Evolutionary conservation across 2,329 filamentous ascomycete species (phyloP).

Genomic region (Monilinia aucupariae): DNA sequence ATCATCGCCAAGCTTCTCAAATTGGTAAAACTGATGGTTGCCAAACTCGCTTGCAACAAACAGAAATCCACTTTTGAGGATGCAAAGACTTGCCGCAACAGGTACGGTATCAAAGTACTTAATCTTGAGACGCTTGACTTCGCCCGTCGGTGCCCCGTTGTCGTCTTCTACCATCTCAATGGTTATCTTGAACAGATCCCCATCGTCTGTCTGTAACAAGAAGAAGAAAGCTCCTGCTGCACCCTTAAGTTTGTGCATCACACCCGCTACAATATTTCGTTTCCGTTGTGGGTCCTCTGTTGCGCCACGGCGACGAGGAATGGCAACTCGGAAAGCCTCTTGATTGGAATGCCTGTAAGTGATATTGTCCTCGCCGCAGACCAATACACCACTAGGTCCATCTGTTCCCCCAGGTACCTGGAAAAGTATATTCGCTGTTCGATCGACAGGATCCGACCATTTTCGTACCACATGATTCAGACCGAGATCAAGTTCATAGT

Average conservation of each 20-base stretch:
- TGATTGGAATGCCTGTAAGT: slow-evolving; percentile 97
- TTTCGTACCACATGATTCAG: slow-evolving; percentile 95
- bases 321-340: slow-evolving; percentile 79
- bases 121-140: slow-evolving; percentile 79
- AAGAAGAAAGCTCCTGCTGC: slow-evolving; percentile 89
- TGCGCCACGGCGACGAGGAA: slow-evolving; percentile 78
- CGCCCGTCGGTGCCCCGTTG: slow-evolving; percentile 69
- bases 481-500: slow-evolving; percentile 95
- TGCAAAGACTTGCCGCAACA: slow-evolving; percentile 78
- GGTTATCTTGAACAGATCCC: slow-evolving; percentile 95
- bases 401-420: slow-evolving; percentile 92
- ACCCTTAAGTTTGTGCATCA: slow-evolving; percentile 94
- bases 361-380: slow-evolving; percentile 90
- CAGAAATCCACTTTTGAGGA: slow-evolving; percentile 91
- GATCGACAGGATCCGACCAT: slow-evolving; percentile 91
- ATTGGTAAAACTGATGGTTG: slow-evolving; percentile 92
- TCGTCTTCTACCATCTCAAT: slow-evolving; percentile 85
- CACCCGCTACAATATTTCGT: slow-evolving; percentile 77
- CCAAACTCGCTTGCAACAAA: slow-evolving; percentile 90
- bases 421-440: slow-evolving; percentile 83
- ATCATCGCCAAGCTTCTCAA: slow-evolving; percentile 94
- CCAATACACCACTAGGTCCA: slow-evolving; percentile 88
- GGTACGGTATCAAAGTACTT: slow-evolving; percentile 98
- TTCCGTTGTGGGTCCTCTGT: slow-evolving; percentile 92
- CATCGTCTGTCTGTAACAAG: slow-evolving; percentile 89